Base-by-base conservation (phyloP, 163 green algal genomes). In the Prototheca wickerhamii region DNA sequence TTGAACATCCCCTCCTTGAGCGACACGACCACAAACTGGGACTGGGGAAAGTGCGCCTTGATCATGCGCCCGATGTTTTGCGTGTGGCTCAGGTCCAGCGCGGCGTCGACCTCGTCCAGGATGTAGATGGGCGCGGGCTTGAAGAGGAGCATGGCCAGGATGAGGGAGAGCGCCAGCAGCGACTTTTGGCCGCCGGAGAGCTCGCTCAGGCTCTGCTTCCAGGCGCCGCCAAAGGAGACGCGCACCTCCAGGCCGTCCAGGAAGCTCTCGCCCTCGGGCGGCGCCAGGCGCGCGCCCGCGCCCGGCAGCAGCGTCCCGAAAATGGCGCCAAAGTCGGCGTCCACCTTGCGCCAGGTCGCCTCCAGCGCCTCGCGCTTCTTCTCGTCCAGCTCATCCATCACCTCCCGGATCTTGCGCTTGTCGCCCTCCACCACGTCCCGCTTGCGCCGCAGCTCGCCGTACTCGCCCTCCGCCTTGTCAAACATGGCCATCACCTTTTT, bases 31-130 rank as follows among this genome's bases (percentile, higher is more conserved):
- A 97, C 76, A 72, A 97, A 97, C 78, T 96, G 91, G n/a, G 78
- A 88, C 62, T 97, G 78, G 18, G 93, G 90, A 82, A 99, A 99
- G 84, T 98, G 89, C 37, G 81, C 62, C 68, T 92, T 92, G 78
- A 99, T 98, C 90, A 99, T 98, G 67, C 82, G 75, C 15, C 94
- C 94, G 46, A 99, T 98, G 80, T 98, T 98, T 71, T 98, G 92
- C 52, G 91, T 99, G 85, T 99, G 91, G 76, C 85, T 95, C 50
- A 98, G 78, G 76, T 99, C 94, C 71, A 99, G 76, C 10, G 94
- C 94, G 2, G 91, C 89, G 71, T 99, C 94, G 30, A 99, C 92
- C 83, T 99, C 94, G 62, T 99, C 94, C 43, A 99, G 78, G 70
- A 99, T 98, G 84, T 99, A 99, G 70, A 99, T 86, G 40, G 94